Percentiles rank a stretch among this genome's conserved stretches.
phyloP scores from a whole-genome alignment of 176 grass and related monocot genomes.

The Sorghum bicolor region DNA sequence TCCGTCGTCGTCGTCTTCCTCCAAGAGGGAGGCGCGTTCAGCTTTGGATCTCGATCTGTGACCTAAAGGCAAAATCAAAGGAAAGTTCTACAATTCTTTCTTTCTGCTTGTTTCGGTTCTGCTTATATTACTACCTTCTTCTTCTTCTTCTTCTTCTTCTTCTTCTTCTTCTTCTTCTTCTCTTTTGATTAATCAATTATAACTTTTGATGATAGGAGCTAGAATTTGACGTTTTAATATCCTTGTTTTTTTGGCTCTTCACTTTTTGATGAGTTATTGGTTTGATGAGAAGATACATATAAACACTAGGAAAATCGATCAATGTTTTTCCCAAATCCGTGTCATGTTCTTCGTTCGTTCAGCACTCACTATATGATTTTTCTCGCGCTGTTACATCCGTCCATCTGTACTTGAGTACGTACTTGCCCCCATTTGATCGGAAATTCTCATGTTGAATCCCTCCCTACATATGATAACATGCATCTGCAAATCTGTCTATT shows the following conservation, averaged over 20 bases:
- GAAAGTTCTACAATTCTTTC: conserved; percentile 59
- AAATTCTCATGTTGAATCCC: background rate
- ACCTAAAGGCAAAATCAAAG: conserved; percentile 45
- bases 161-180: conserved; percentile 1
- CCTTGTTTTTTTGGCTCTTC: conserved; percentile 29
- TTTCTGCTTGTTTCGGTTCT: conserved; percentile 32
- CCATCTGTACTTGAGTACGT: conserved; percentile 22
- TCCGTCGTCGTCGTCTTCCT: conserved; percentile 64
- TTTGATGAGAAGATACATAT: conserved; percentile 56
- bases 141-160: too few species aligned
- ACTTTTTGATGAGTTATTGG: conserved; percentile 32
- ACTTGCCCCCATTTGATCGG: conserved; percentile 21
- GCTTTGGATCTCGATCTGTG: conserved; percentile 96
- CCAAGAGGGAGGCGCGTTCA: conserved; percentile 61
- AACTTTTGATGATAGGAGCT: conserved; percentile 44
- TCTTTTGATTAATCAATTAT: conserved; percentile 40
- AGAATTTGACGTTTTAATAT: conserved; percentile 41
- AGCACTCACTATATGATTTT: conserved; percentile 28
- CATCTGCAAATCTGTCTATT: conserved; percentile 18
- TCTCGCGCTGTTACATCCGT: conserved; percentile 8
- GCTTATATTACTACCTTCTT: background rate
- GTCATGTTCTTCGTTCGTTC: conserved; percentile 12
- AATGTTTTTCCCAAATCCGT: conserved; percentile 34
- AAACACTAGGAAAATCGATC: conserved; percentile 38
- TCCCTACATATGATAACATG: conserved; percentile 82